Percentiles rank a stretch among this genome's conserved stretches.
These are phyloP conservation scores for Thelephora terrestris DNA, from an alignment of 1,284 basidiomycete genomes.

Conservation along the genomic window DNA sequence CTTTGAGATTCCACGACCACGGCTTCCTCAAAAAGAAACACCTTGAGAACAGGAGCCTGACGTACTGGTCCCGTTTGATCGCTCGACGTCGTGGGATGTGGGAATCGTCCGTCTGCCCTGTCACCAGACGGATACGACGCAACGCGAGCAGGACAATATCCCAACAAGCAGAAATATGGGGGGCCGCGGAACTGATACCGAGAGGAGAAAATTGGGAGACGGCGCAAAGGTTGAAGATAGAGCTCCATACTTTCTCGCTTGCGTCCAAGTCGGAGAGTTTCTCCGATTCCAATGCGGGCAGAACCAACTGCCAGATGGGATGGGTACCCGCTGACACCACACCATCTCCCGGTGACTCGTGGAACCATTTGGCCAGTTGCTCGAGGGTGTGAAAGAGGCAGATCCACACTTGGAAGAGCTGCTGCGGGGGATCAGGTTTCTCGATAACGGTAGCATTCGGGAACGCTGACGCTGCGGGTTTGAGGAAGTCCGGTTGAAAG, in stretches of 20 bases:
- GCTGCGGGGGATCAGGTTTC: constrained; percentile 13
- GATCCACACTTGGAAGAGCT: constrained; percentile 64
- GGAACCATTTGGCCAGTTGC: background rate
- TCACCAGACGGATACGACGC: constrained; percentile 46
- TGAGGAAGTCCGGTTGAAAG: constrained; percentile 5
- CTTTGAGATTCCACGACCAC: constrained; percentile 70
- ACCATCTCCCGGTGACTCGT: constrained; percentile 3
- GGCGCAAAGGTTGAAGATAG: constrained; percentile 60
- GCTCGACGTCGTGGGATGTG: constrained; percentile 31
- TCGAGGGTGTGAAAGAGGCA: constrained; percentile 44
- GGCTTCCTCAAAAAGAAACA: constrained; percentile 61
- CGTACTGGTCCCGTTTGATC: constrained; percentile 64
- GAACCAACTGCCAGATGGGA: constrained; percentile 7
- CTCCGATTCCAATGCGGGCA: background rate
- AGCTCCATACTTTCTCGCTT: constrained; percentile 68
- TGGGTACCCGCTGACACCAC: background rate
- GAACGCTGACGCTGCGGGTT: background rate
- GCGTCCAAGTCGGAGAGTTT: constrained; percentile 31
- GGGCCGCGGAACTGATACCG: constrained; percentile 43
- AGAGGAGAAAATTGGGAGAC: constrained; percentile 72
- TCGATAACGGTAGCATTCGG: constrained; percentile 27
- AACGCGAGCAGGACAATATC: constrained; percentile 48
- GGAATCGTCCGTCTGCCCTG: constrained; percentile 41
- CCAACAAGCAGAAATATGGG: constrained; percentile 60
- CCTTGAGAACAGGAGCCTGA: constrained; percentile 63